These are phyloP conservation scores for Aspergillus sp. DNA, from an alignment of 2,329 filamentous ascomycete genomes.

Conservation along the genomic window DNA sequence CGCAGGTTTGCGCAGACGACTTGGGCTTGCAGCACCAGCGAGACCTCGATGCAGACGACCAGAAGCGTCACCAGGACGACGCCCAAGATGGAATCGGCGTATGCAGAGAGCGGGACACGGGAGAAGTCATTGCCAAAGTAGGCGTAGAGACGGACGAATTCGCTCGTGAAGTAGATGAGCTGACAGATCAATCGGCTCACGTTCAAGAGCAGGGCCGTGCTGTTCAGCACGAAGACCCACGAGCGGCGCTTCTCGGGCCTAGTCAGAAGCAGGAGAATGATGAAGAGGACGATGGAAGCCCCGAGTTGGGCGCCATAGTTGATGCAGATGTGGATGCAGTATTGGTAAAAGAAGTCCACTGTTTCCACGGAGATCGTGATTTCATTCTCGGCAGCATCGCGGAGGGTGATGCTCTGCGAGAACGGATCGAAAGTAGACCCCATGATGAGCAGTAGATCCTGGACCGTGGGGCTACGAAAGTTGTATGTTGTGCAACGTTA, in stretches of 20 bases:
- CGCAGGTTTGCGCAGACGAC: constrained; percentile 58
- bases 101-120: constrained; percentile 44
- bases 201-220: constrained; percentile 59
- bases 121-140: constrained; percentile 56
- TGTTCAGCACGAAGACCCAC: constrained; percentile 64
- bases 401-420: constrained; percentile 51
- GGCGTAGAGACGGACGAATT: constrained; percentile 61
- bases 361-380: constrained; percentile 41
- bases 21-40: constrained; percentile 61
- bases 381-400: constrained; percentile 41
- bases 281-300: constrained; percentile 61
- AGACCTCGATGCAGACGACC: constrained; percentile 54
- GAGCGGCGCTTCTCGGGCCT: constrained; percentile 63
- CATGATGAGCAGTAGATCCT: constrained; percentile 6
- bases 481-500: constrained; percentile 4
- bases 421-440: constrained; percentile 48
- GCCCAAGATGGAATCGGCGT: constrained; percentile 48
- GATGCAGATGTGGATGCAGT: constrained; percentile 52
- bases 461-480: background rate
- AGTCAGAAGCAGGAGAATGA: constrained; percentile 67
- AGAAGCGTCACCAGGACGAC: constrained; percentile 53
- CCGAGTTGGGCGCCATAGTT: constrained; percentile 71
- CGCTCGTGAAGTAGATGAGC: constrained; percentile 57
- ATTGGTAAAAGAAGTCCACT: constrained; percentile 47
- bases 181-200: constrained; percentile 49